phyloP scores from a whole-genome alignment of 306 rosid genomes.

The Citrullus colocynthis region DNA sequence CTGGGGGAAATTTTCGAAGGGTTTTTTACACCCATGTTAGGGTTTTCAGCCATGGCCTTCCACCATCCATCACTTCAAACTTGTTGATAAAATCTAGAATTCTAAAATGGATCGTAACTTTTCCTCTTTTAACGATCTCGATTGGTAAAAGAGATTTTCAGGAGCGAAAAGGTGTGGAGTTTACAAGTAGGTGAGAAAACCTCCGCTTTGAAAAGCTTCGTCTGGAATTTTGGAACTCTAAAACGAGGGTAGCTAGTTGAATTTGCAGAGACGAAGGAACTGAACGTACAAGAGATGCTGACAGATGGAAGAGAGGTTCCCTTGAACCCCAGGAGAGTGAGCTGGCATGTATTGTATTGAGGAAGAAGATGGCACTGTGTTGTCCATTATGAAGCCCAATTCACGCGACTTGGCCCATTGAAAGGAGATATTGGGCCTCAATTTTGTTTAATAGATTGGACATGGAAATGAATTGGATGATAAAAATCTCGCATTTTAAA shows the following conservation, averaged over 20 bases:
- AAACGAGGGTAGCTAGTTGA: neutral
- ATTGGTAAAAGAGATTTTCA: neutral
- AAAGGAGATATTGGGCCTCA: neutral
- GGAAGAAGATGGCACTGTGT: neutral
- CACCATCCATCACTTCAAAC: neutral
- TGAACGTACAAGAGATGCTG: neutral
- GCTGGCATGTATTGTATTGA: neutral
- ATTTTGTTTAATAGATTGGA: neutral
- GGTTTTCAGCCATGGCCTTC: slow-evolving; percentile 31
- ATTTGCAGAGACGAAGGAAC: neutral
- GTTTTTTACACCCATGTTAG: slow-evolving; percentile 10
- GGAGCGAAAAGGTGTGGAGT: neutral
- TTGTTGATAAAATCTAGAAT: neutral
- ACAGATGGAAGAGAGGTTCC: neutral
- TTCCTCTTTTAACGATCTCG: neutral
- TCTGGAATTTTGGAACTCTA: neutral
- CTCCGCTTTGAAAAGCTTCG: neutral
- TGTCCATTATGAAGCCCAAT: neutral
- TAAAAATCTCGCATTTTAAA: neutral
- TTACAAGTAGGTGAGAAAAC: neutral
- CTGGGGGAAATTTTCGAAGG: slow-evolving; percentile 7
- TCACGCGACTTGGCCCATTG: neutral
- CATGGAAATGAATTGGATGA: neutral
- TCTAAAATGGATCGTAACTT: neutral
- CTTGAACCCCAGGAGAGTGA: neutral